Conservation (phyloP, 2,329 filamentous ascomycete species). For the Blastomyces emzantsi region DNA sequence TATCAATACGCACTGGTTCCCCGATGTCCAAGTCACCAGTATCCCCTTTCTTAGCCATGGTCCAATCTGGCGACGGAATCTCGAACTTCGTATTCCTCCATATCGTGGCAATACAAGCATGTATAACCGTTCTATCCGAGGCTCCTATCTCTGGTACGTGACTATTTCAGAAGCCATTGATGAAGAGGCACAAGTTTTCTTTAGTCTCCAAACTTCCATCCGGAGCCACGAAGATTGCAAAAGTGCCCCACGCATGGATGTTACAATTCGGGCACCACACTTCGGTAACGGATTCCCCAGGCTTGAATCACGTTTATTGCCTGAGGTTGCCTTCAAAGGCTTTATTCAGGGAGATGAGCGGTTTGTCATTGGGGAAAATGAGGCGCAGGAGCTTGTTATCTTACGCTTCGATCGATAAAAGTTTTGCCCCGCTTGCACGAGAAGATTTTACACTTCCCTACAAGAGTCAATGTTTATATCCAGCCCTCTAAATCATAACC, state of each 20-base stretch:
- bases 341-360: conserved; percentile 51
- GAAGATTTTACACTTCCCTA: neutral
- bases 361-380: conserved; percentile 54
- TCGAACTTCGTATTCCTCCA: conserved; percentile 39
- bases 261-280: neutral
- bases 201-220: conserved; percentile 28
- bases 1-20: conserved; percentile 28
- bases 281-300: neutral
- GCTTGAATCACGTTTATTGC: conserved; percentile 33
- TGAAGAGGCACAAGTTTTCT: conserved; percentile 24
- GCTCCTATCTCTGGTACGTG: conserved; percentile 27
- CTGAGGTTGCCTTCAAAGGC: conserved; percentile 44
- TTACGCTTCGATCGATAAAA: conserved; percentile 38
- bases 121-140: conserved; percentile 26
- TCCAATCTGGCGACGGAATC: conserved; percentile 43
- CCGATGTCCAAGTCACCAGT: conserved; percentile 43
- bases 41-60: conserved; percentile 47
- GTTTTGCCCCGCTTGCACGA: neutral
- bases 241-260: neutral
- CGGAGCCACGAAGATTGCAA: neutral
- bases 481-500: neutral
- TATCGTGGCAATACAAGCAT: conserved; percentile 35
- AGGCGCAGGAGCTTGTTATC: conserved; percentile 43
- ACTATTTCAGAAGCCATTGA: conserved; percentile 32
- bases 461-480: neutral